These are phyloP conservation scores for Chionographis japonica DNA, from an alignment of 106 monocot species.

Conservation along the genomic window DNA sequence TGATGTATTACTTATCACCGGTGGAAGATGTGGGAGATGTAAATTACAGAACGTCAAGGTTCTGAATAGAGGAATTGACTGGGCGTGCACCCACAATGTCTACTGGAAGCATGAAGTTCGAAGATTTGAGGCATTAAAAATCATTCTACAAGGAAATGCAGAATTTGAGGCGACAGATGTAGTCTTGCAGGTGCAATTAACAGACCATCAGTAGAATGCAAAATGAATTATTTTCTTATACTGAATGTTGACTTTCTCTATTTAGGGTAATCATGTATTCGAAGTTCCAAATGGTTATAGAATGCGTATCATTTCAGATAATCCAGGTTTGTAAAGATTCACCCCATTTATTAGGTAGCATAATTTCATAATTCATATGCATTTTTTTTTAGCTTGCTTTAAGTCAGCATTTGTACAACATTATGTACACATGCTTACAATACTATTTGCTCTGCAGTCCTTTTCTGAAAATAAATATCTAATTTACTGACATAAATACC, in stretches of 20 bases:
- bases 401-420: background rate
- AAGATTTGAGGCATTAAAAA: slow-evolving; percentile 59
- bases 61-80: slow-evolving; percentile 75
- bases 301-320: slow-evolving; percentile 45
- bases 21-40: slow-evolving; percentile 81
- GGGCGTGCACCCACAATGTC: slow-evolving; percentile 66
- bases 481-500: too few relatives aligned
- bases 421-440: background rate
- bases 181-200: slow-evolving; percentile 45
- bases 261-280: slow-evolving; percentile 84
- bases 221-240: background rate
- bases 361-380: background rate
- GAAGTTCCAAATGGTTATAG: slow-evolving; percentile 83
- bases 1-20: background rate
- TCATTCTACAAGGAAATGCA: slow-evolving; percentile 86
- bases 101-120: slow-evolving; percentile 91
- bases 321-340: slow-evolving; percentile 31
- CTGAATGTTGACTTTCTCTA: slow-evolving; percentile 1
- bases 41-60: slow-evolving; percentile 76
- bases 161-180: slow-evolving; percentile 90
- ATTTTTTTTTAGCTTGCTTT: background rate
- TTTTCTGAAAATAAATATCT: too few relatives aligned
- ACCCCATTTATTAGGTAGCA: background rate
- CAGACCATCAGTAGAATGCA: background rate
- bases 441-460: too few relatives aligned